Evolutionary conservation across 1,284 basidiomycete species (phyloP), one percentile per base, ranked within the genome.

Genomic region (Phellinidium pouzarii): DNA sequence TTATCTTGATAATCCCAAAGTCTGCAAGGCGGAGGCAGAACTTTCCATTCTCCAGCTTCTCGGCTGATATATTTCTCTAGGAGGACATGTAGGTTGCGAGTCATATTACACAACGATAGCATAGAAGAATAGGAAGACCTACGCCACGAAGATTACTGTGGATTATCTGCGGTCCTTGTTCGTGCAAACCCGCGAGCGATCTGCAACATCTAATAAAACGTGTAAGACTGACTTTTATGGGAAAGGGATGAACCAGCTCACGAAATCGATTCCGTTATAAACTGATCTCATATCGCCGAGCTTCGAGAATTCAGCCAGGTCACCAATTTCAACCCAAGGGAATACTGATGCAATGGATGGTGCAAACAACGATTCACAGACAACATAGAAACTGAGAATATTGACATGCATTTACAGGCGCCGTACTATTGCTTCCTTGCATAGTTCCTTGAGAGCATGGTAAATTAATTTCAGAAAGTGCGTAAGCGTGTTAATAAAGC

Each of bases 381-480:
- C 20, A 17, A 44, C 50, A n/a, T 19, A 19, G 37, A 52, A 45
- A 19, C 23, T 44, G 12, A 52, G 19, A 17, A 52, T 25, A 38
- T 52, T 44, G 3, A 11, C 6, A 26, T 52, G 50, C 20, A 27
- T 31, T 12, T 34, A 11, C 19, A 29, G 40, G 26, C 43, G 20
- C 50, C 50, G 45, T 7, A 52, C 26, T 26, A 52, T 52, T 6
- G 50, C 50, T 22, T 52, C 50, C 29, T 50, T 43, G 36, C 48
- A 43, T 5, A 43, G n/a, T 25, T 25, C 48, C 48, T 50, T 19
- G 11, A 42, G 17, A 14, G 8, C 17, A 17, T 17, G 31, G 14
- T 8, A 14, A 14, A 42, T 8, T 42, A 14, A 42, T 9, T 9
- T 42, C 11, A 11, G 7, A 42, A 36, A 36, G n/a, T n/a, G n/a